These are phyloP conservation scores for Fimicolochytrium jonesii DNA, from an alignment of 192 early-diverging fungal species.

Conservation along the genomic window DNA sequence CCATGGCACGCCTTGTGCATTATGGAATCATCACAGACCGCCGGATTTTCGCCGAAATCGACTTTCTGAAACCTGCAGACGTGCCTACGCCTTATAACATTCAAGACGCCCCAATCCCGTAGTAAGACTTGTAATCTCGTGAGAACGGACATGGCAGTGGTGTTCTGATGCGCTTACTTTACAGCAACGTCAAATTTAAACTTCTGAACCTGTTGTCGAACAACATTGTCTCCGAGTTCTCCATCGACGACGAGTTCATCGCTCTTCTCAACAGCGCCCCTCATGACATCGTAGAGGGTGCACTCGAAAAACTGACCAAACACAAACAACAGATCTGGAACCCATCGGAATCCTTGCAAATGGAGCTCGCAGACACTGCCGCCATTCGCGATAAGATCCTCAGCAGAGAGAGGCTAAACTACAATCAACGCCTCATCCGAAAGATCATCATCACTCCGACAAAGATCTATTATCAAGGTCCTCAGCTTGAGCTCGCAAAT, in stretches of 20 bases:
- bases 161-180: neutral
- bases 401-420: slow-evolving; percentile 8
- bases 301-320: slow-evolving; percentile 17
- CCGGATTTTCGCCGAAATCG: neutral
- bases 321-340: slow-evolving; percentile 20
- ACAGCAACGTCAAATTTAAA: slow-evolving; percentile 18
- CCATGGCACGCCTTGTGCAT: neutral
- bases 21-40: slow-evolving; percentile 7
- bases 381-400: slow-evolving; percentile 3
- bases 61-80: neutral
- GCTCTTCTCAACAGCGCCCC: neutral
- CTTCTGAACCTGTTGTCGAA: slow-evolving; percentile 13
- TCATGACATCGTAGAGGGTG: slow-evolving; percentile 9
- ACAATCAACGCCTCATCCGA: slow-evolving; percentile 20
- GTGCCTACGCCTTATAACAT: slow-evolving; percentile 19
- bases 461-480: slow-evolving; percentile 57
- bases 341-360: slow-evolving; percentile 6
- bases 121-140: slow-evolving; percentile 10
- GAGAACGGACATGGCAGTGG: neutral
- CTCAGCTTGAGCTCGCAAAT: slow-evolving; percentile 66
- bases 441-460: slow-evolving; percentile 63
- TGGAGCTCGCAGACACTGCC: neutral
- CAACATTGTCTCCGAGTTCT: slow-evolving; percentile 13
- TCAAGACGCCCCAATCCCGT: neutral
- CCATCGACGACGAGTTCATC: slow-evolving; percentile 23